Evolutionary conservation across 225 moss, liverwort and hornwort species (phyloP).

Genomic region (Antitrichia curtipendula): DNA sequence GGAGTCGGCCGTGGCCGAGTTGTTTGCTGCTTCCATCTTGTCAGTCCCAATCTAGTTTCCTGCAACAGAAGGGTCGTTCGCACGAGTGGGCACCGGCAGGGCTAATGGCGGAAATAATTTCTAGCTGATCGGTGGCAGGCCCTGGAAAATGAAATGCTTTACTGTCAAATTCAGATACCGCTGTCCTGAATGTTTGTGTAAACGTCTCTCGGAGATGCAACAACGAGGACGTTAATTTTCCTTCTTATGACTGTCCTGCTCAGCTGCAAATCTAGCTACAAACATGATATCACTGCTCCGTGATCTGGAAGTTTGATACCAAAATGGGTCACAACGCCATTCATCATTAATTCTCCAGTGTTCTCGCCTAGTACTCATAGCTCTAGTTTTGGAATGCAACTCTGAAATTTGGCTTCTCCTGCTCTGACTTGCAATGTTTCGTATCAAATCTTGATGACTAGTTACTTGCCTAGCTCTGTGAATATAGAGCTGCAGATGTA

Average conservation of each 20-base stretch:
- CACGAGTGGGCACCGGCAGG: background rate
- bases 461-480: too few relatives aligned
- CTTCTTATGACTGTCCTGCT: background rate
- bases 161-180: background rate
- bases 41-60: background rate
- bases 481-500: background rate
- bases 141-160: background rate
- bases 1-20: background rate
- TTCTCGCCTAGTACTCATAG: too few relatives aligned
- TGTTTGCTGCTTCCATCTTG: background rate
- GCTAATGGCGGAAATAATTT: too few relatives aligned
- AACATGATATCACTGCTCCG: background rate
- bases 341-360: too few relatives aligned
- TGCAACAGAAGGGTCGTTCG: background rate
- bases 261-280: background rate
- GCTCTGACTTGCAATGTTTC: background rate
- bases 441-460: background rate
- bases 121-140: background rate
- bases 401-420: background rate
- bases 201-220: background rate
- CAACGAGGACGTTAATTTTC: background rate
- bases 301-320: background rate
- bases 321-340: background rate
- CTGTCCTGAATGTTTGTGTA: background rate
- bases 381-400: background rate